phyloP scores from a whole-genome alignment of 805 yeast species.

The Saccharomycopsis malanga region DNA sequence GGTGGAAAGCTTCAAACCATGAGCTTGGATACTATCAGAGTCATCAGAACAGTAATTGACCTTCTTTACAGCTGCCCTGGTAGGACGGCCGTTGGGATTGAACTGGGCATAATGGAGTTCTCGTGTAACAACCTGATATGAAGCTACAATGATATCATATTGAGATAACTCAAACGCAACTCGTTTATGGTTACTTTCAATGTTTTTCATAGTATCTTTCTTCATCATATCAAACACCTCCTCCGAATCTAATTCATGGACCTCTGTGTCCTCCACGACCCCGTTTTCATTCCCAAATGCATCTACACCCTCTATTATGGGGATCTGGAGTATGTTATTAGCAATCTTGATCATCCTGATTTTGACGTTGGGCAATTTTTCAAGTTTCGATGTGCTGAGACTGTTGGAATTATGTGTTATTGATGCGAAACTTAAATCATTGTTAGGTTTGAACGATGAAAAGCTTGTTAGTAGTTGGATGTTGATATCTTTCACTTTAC shows the following conservation, averaged over 20 bases:
- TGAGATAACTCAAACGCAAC: slow-evolving; percentile 48
- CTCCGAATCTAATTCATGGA: neutral
- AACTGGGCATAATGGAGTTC: slow-evolving; percentile 79
- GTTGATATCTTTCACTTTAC: neutral
- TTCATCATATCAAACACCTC: slow-evolving; percentile 4
- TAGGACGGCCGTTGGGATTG: slow-evolving; percentile 40
- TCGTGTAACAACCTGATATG: slow-evolving; percentile 61
- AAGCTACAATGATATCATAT: slow-evolving; percentile 74
- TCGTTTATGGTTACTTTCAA: slow-evolving; percentile 11
- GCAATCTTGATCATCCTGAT: neutral
- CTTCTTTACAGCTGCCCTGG: slow-evolving; percentile 26
- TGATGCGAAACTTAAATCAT: neutral
- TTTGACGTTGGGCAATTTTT: slow-evolving; percentile 9
- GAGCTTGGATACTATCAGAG: slow-evolving; percentile 13
- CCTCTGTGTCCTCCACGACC: neutral
- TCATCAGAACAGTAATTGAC: neutral
- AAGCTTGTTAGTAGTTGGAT: slow-evolving; percentile 7
- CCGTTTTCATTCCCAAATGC: neutral
- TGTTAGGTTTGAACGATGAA: slow-evolving; percentile 8
- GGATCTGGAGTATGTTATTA: slow-evolving; percentile 3
- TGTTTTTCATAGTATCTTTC: neutral
- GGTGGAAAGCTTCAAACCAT: slow-evolving; percentile 24
- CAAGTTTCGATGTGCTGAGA: neutral
- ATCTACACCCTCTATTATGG: slow-evolving; percentile 14
- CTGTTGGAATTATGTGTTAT: slow-evolving; percentile 1